phyloP scores from a whole-genome alignment of 805 yeast genomes.

The Saccharomycopsis javanensis region DNA sequence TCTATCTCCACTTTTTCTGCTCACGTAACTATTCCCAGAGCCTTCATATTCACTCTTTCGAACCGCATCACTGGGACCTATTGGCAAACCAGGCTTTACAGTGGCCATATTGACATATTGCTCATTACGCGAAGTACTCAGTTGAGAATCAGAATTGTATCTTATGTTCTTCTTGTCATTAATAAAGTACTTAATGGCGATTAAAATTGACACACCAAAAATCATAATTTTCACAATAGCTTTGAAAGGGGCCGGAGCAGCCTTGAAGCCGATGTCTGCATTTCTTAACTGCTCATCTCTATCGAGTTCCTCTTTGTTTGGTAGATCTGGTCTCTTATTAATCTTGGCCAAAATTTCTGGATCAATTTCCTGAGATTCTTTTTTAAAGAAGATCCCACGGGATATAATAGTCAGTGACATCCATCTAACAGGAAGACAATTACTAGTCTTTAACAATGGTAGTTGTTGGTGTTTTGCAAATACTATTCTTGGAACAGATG shows the following conservation, averaged over 20 bases:
- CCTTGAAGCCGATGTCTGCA: slow-evolving; percentile 12
- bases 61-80: slow-evolving; percentile 27
- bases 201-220: slow-evolving; percentile 25
- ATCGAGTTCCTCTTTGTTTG: background rate
- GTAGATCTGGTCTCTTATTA: background rate
- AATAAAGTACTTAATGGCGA: slow-evolving; percentile 26
- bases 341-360: background rate
- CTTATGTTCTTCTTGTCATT: slow-evolving; percentile 29
- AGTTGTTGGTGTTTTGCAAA: background rate
- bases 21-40: slow-evolving; percentile 45
- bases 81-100: slow-evolving; percentile 49
- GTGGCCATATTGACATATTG: slow-evolving; percentile 30
- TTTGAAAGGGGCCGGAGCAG: slow-evolving; percentile 9
- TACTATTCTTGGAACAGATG: background rate
- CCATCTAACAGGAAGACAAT: background rate
- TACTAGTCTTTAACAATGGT: background rate
- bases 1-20: slow-evolving; percentile 50
- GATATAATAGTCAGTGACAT: background rate
- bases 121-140: slow-evolving; percentile 2
- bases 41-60: slow-evolving; percentile 63
- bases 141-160: slow-evolving; percentile 19
- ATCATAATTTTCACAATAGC: slow-evolving; percentile 21
- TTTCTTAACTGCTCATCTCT: background rate
- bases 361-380: background rate
- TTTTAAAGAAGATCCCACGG: background rate